Evolutionary conservation across 1,139 yeast species (phyloP).

Genomic region (Hanseniaspora uvarum): DNA sequence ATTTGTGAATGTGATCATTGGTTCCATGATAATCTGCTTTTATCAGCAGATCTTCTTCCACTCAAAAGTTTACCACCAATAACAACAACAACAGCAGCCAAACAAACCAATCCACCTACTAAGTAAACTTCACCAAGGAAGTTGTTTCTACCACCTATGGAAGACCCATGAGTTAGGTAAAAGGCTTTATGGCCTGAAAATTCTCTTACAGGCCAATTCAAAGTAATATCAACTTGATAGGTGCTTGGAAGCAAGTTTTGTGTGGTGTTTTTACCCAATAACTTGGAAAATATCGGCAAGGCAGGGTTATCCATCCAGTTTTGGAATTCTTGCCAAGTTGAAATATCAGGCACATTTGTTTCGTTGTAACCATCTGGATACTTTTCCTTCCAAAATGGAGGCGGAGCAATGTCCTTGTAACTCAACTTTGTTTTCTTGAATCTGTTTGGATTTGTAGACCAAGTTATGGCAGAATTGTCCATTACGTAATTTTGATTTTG

Average conservation of each 20-base stretch:
- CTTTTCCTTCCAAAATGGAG: conserved; percentile 59
- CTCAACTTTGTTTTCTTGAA: conserved; percentile 52
- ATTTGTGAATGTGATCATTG: background rate
- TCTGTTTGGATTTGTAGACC: conserved; percentile 52
- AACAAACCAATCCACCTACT: conserved; percentile 48
- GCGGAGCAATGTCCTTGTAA: conserved; percentile 57
- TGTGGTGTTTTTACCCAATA: conserved; percentile 49
- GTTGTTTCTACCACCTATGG: conserved; percentile 62
- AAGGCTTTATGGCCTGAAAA: conserved; percentile 64
- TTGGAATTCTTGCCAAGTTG: conserved; percentile 49
- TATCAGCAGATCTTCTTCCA: conserved; percentile 31
- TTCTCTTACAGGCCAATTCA: conserved; percentile 59
- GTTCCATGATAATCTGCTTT: conserved; percentile 29
- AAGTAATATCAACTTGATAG: conserved; percentile 47
- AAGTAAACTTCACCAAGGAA: conserved; percentile 58
- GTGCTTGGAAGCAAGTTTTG: conserved; percentile 46
- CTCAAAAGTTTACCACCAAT: conserved; percentile 39
- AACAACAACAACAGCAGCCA: conserved; percentile 41
- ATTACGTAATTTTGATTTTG: conserved; percentile 34
- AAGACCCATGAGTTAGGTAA: conserved; percentile 55
- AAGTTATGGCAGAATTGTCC: conserved; percentile 51
- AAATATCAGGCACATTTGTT: conserved; percentile 51
- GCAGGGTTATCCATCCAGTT: conserved; percentile 87
- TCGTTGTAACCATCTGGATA: conserved; percentile 65
- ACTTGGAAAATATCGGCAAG: conserved; percentile 55